Evolutionary conservation across 192 early-diverging fungal species (phyloP).

Genomic region (Umbelopsis sp.): DNA sequence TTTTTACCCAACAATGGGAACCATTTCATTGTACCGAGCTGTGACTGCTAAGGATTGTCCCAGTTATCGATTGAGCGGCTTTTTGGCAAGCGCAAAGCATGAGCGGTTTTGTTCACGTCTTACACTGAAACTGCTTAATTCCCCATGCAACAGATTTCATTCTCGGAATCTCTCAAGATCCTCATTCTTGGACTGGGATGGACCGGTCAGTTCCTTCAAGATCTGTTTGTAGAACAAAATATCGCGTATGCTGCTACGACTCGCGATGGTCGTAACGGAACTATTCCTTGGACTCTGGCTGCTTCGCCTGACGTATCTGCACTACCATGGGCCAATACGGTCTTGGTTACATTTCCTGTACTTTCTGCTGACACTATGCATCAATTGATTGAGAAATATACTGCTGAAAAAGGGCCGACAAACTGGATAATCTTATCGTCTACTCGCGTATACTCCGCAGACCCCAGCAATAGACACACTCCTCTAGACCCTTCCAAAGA

Average conservation of each 20-base stretch:
- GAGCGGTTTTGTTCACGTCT: too few species aligned
- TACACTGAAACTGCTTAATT: too few species aligned
- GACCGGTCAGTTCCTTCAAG: constrained; percentile 36
- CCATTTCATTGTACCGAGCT: too few species aligned
- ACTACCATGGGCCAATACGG: constrained; percentile 50
- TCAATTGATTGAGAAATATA: constrained; percentile 44
- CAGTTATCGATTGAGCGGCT: too few species aligned
- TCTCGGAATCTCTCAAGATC: constrained; percentile 24
- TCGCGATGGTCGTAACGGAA: constrained; percentile 51
- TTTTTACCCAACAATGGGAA: too few species aligned
- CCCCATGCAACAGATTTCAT: constrained; percentile 7
- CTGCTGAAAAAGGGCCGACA: background rate
- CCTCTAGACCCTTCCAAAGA: constrained; percentile 35
- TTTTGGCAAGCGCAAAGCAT: too few species aligned
- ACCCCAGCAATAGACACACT: constrained; percentile 40
- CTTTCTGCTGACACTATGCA: constrained; percentile 30
- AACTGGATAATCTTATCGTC: constrained; percentile 41
- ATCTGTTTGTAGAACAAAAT: background rate
- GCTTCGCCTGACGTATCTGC: constrained; percentile 37
- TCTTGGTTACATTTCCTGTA: constrained; percentile 65
- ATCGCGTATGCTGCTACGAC: constrained; percentile 37
- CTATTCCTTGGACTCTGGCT: constrained; percentile 55
- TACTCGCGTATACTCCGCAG: constrained; percentile 35
- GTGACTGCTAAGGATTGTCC: too few species aligned
- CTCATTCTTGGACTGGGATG: constrained; percentile 38